Evolutionary conservation across 2,329 filamentous ascomycete genomes (phyloP).

Genomic region (Paecilomyces formosus): DNA sequence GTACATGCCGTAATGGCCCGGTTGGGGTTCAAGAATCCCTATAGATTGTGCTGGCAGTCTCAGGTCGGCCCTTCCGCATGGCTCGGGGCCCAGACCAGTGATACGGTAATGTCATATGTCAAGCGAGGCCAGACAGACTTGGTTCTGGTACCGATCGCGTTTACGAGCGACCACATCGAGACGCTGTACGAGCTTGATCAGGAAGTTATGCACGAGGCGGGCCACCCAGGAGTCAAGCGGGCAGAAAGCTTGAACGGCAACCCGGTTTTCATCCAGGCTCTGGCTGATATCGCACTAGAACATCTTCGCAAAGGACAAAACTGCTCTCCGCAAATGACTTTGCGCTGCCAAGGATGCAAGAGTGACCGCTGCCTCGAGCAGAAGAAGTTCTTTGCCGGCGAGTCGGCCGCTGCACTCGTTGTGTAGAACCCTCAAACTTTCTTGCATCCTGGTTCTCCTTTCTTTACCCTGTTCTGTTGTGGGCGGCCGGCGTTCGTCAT

Average conservation of each 20-base stretch:
- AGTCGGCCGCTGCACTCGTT: slow-evolving; percentile 26
- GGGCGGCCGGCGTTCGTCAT: neutral
- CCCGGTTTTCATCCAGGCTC: slow-evolving; percentile 78
- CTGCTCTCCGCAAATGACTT: slow-evolving; percentile 79
- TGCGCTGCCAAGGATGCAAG: slow-evolving; percentile 89
- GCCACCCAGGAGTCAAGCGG: slow-evolving; percentile 76
- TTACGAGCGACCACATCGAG: slow-evolving; percentile 98
- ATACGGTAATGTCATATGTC: slow-evolving; percentile 82
- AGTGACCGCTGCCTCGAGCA: slow-evolving; percentile 76
- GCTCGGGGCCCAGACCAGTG: slow-evolving; percentile 88
- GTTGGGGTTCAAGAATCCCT: slow-evolving; percentile 79
- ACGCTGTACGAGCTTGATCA: slow-evolving; percentile 90
- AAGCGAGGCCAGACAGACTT: slow-evolving; percentile 87
- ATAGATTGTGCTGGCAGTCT: slow-evolving; percentile 94
- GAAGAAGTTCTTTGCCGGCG: slow-evolving; percentile 57
- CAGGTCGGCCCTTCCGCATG: slow-evolving; percentile 94
- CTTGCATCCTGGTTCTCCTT: neutral
- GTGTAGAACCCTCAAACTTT: slow-evolving; percentile 10
- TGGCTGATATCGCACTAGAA: slow-evolving; percentile 76
- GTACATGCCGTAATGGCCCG: slow-evolving; percentile 95
- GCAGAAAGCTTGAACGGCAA: slow-evolving; percentile 89
- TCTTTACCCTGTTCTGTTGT: neutral
- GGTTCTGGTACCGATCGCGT: slow-evolving; percentile 87
- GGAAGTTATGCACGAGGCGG: slow-evolving; percentile 79
- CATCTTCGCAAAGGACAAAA: slow-evolving; percentile 64